Conservation (phyloP, 495 filamentous ascomycete genomes). For the Penicillium cosmopolitanum region DNA sequence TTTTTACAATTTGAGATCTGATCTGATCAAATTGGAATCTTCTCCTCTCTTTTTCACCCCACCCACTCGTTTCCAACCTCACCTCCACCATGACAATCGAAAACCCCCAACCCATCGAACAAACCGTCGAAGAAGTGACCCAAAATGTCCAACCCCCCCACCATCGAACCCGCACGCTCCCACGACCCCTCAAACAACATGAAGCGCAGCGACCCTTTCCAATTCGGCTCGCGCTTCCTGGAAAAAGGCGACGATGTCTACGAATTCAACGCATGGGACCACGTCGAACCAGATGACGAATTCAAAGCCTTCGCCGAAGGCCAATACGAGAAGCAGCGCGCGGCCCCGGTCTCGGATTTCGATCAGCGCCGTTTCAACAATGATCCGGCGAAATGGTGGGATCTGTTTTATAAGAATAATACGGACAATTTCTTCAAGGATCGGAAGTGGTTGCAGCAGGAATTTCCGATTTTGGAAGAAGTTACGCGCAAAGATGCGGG, state of each 20-base stretch:
- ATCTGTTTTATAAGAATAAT: conserved; percentile 95
- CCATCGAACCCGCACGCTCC: conserved; percentile 48
- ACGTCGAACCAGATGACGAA: conserved; percentile 81
- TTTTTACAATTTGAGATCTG: neutral
- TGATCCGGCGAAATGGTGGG: conserved; percentile 94
- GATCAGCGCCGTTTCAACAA: conserved; percentile 85
- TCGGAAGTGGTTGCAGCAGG: conserved; percentile 92
- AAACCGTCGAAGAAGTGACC: conserved; percentile 29
- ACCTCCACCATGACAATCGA: conserved; percentile 24
- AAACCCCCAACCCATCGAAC: conserved; percentile 6
- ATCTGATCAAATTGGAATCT: neutral
- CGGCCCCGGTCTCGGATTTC: conserved; percentile 81
- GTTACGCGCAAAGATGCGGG: conserved; percentile 67
- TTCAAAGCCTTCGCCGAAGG: conserved; percentile 80
- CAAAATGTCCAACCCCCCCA: conserved; percentile 52
- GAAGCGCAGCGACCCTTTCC: conserved; percentile 89
- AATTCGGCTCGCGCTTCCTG: conserved; percentile 89
- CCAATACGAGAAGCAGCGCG: conserved; percentile 82
- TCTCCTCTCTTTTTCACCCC: conserved; percentile 6
- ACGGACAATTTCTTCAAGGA: conserved; percentile 97
- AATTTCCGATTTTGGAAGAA: conserved; percentile 82
- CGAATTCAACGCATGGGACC: conserved; percentile 98
- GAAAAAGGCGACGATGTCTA: conserved; percentile 83
- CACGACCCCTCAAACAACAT: conserved; percentile 59
- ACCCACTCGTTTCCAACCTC: conserved; percentile 1